phyloP scores from a whole-genome alignment of 2,329 filamentous ascomycete species.

The Alternaria rosae region DNA sequence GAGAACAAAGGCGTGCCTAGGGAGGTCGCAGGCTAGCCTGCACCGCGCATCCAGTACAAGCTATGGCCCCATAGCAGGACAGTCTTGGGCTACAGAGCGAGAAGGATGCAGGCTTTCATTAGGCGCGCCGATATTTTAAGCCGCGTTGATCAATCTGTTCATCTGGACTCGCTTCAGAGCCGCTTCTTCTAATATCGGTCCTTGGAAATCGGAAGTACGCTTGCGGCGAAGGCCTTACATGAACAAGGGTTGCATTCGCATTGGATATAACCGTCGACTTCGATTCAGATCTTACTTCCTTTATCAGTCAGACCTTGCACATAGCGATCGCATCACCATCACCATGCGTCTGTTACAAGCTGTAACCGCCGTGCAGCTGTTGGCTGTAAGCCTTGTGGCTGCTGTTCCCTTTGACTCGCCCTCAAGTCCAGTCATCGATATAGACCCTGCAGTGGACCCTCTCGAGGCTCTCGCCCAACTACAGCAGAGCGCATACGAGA shows the following conservation, averaged over 20 bases:
- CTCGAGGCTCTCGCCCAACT: conserved; percentile 7
- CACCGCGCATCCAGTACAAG: not conserved
- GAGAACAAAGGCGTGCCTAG: not conserved
- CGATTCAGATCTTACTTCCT: not conserved
- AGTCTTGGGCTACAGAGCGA: not conserved
- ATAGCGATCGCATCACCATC: not conserved
- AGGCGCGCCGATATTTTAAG: not conserved
- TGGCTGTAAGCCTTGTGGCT: not conserved
- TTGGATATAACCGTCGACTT: not conserved
- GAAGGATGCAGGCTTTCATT: not conserved
- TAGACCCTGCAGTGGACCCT: conserved; percentile 1
- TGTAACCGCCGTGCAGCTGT: conserved; percentile 1
- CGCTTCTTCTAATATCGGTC: not conserved
- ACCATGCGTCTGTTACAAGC: not conserved
- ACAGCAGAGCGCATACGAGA: conserved; percentile 1
- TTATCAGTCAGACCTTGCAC: not conserved
- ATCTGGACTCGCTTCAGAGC: not conserved
- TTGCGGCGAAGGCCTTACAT: not conserved
- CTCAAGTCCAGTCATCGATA: not conserved
- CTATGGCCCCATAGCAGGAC: not conserved
- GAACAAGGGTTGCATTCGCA: not conserved
- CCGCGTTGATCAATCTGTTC: not conserved
- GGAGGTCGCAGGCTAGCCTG: not conserved
- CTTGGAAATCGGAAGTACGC: not conserved
- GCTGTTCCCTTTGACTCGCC: not conserved